A percentile compares a stretch with the other conserved stretches of the same genome.
These are phyloP conservation scores for Aechmea fasciata DNA, from an alignment of 176 grass and related monocot genomes.

Conservation along the genomic window DNA sequence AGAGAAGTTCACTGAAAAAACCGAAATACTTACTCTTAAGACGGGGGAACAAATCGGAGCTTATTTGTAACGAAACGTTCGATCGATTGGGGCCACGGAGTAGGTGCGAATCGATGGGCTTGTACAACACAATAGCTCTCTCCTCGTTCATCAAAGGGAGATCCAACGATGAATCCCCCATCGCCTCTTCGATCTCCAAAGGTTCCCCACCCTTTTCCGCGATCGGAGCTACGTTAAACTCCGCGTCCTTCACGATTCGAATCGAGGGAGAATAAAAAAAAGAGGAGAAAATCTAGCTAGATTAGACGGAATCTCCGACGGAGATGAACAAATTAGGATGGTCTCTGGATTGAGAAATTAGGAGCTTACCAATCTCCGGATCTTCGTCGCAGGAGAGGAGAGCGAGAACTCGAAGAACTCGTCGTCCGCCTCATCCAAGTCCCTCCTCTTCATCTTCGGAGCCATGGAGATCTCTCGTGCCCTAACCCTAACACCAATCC, in stretches of 20 bases:
- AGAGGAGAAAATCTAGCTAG: neutral
- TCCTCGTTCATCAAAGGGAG: constrained; percentile 20
- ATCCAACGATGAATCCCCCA: constrained; percentile 22
- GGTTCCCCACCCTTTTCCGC: constrained; percentile 5
- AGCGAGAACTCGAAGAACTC: constrained; percentile 46
- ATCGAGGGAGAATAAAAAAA: neutral
- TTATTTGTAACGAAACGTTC: constrained; percentile 57
- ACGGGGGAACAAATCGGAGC: constrained; percentile 51
- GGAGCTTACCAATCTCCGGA: constrained; percentile 40
- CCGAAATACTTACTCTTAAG: constrained; percentile 72
- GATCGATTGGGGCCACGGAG: constrained; percentile 20
- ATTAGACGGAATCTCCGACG: neutral
- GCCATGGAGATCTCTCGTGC: neutral
- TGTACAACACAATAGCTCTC: constrained; percentile 72
- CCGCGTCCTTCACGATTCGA: neutral
- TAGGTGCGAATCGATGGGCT: constrained; percentile 26
- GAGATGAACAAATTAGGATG: neutral
- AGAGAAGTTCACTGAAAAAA: neutral
- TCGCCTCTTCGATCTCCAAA: constrained; percentile 20
- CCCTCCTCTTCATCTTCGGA: constrained; percentile 59
- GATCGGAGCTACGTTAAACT: neutral
- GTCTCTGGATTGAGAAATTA: neutral
- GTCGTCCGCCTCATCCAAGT: constrained; percentile 44
- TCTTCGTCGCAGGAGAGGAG: constrained; percentile 48
- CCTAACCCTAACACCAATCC: too few species aligned